Evolutionary conservation across 148 eudicot species (phyloP), one percentile per base, ranked within the genome.

Genomic region (Oxyria digyna): DNA sequence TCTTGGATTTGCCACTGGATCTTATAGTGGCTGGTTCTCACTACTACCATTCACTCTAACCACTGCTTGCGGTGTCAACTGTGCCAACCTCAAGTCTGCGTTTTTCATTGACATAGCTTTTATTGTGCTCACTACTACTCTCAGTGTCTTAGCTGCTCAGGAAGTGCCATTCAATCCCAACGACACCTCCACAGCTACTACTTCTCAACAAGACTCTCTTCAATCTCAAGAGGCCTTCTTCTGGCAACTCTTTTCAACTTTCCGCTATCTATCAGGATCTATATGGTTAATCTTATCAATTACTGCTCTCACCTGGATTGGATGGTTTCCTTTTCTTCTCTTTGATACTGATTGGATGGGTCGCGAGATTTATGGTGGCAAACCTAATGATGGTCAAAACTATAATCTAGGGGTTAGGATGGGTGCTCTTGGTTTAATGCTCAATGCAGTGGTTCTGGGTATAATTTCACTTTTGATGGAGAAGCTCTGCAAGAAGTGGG

Each of bases 341-440:
- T 94, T 85, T 76, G 99, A 94, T 74, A 94, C 99, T 75, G 99
- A 94, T 77, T 94, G 99, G 99, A 86, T 94, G 96, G 99, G 99
- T 38, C 80, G 99, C 57, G 99, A 94, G 75, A 81, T 94, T 67
- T 94, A 90, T 71, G 96, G 96, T 15, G 99, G 99, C 23, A 70
- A 85, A 57, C 99, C 99, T 17, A 92, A 90, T 74, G 86, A 77
- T 37, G 97, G 92, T 62, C 69, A 68, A 72, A 78, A 72, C 64
- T 94, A 94, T 70, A 87, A 78, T 59, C 46, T 31, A 37, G 99
- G 99, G 67, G 99, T 94, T 24, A 85, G 99, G 79, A 94, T 87
- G 81, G 99, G 99, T 78, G 78, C 99, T 23, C 74, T 94, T 71
- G 99, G 99, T 77, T 78, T 94, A 49, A 85, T 94, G 99, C 75